Evolutionary conservation across 352 stramenopile species (phyloP), one percentile per base, ranked within the genome.

Genomic region (Globisporangium sylvaticum): DNA sequence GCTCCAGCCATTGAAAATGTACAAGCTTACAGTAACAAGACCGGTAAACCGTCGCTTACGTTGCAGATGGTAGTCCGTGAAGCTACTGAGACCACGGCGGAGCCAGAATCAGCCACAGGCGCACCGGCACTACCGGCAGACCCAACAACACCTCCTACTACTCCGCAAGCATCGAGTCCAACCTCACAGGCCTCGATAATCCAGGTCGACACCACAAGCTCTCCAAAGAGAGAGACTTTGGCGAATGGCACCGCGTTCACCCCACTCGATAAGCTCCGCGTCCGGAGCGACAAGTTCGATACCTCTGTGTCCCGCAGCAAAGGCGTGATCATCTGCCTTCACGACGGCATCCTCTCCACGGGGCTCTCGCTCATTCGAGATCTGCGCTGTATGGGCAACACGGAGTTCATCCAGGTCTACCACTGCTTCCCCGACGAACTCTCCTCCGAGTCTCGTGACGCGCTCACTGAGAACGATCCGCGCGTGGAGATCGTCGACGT

Each of bases 311-410:
- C 32, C 3, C 63, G 64, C 52, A 44, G 3, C 25, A 56, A 67
- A 54, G 72, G 78, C 37, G 68, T 80, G 29, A 58, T 83, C 46
- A 62, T 82, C 32, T 77, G 72, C 29, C 56, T 81, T 22, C 76
- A 86, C 64, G 65, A 82, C 54, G 66, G 61, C 12, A 76, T 83
- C 29, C 52, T 76, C 20, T 67, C 76, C 7, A 60, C 87, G 20
- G 76, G 76, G 3, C 64, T 83, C 27, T 83, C 76, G 58, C 44
- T 87, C 42, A 83, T 82, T 22, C 76, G 72, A 18, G 78, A 88
- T 22, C 62, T 87, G 59, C 76, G 78, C 10, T 83, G 75, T 14
- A 44, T 84, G 10, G 75, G 75, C 27, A 84, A 84, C 62, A 64
- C 63, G 1, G 71, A 85, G 50, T 59, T 74, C 1, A 77, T 86